These are phyloP conservation scores for Hypoxylon perforatum DNA, from an alignment of 495 filamentous ascomycete species.

Conservation along the genomic window DNA sequence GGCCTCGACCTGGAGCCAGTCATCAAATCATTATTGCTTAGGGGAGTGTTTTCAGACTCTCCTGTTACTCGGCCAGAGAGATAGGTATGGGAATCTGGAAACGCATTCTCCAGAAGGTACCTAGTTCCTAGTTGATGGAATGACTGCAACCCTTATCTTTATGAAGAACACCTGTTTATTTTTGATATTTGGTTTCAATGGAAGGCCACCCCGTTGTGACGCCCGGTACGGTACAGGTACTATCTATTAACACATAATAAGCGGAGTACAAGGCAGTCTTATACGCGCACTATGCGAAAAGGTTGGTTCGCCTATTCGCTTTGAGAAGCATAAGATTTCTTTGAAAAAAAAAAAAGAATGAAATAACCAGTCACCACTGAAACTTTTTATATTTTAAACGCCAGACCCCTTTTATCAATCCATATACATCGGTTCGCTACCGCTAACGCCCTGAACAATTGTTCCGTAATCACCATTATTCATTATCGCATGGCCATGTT, in stretches of 20 bases:
- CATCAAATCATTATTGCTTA: too few species aligned
- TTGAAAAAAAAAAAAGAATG: not conserved
- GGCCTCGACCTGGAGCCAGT: too few species aligned
- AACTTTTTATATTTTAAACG: conserved; percentile 36
- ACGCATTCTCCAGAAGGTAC: not conserved
- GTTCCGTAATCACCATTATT: conserved; percentile 45
- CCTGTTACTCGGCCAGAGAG: too few species aligned
- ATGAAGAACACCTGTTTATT: not conserved
- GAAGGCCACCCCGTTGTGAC: not conserved
- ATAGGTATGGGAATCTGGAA: not conserved
- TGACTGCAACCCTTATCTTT: too few species aligned
- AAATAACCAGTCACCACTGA: conserved; percentile 1
- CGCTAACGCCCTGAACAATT: conserved; percentile 49
- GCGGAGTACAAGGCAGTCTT: conserved; percentile 20
- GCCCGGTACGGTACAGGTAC: conserved; percentile 1
- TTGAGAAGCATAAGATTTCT: conserved; percentile 2
- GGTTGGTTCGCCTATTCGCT: not conserved
- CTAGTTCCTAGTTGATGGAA: not conserved
- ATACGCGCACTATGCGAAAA: conserved; percentile 10
- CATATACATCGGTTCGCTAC: conserved; percentile 56
- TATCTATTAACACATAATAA: conserved; percentile 34
- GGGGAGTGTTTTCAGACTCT: too few species aligned
- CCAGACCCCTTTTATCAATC: conserved; percentile 41
- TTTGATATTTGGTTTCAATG: not conserved
- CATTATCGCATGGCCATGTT: conserved; percentile 43